These are phyloP conservation scores for Hirsutella thompsonii DNA, from an alignment of 2,329 filamentous ascomycete species.

Conservation along the genomic window DNA sequence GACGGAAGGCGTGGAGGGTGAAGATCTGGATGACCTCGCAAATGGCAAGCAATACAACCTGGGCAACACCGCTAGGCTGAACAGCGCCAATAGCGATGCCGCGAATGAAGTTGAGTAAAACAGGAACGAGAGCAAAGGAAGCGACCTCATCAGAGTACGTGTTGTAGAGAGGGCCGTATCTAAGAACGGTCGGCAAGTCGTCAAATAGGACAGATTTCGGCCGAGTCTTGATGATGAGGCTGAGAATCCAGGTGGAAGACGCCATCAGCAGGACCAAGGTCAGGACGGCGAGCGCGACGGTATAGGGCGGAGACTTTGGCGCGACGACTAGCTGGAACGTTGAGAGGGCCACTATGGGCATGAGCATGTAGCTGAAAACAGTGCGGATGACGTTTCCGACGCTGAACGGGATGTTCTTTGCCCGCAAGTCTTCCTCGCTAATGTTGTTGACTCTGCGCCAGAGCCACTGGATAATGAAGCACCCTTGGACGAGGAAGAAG, in stretches of 20 bases:
- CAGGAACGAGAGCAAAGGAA: constrained; percentile 76
- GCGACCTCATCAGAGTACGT: constrained; percentile 92
- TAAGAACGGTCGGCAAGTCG: constrained; percentile 75
- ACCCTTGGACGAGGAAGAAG: constrained; percentile 59
- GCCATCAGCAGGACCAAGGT: constrained; percentile 60
- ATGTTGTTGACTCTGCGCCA: constrained; percentile 58
- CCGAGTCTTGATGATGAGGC: constrained; percentile 65
- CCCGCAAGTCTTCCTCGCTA: constrained; percentile 73
- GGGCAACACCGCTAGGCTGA: constrained; percentile 83
- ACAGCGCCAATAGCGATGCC: constrained; percentile 87
- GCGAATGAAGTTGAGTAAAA: constrained; percentile 72
- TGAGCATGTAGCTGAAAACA: constrained; percentile 82
- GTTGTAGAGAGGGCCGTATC: constrained; percentile 92
- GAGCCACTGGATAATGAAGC: constrained; percentile 65
- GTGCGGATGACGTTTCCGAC: constrained; percentile 70
- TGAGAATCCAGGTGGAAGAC: constrained; percentile 68
- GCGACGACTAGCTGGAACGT: constrained; percentile 84
- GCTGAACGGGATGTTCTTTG: constrained; percentile 85
- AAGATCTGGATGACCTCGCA: constrained; percentile 87
- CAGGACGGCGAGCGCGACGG: constrained; percentile 62
- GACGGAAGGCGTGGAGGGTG: constrained; percentile 77
- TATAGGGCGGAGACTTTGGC: constrained; percentile 49
- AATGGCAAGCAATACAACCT: constrained; percentile 82
- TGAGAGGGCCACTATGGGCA: constrained; percentile 77
- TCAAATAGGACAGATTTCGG: constrained; percentile 86